Evolutionary conservation across 2,329 filamentous ascomycete species (phyloP).

Genomic region (Aspergillus cejpii): DNA sequence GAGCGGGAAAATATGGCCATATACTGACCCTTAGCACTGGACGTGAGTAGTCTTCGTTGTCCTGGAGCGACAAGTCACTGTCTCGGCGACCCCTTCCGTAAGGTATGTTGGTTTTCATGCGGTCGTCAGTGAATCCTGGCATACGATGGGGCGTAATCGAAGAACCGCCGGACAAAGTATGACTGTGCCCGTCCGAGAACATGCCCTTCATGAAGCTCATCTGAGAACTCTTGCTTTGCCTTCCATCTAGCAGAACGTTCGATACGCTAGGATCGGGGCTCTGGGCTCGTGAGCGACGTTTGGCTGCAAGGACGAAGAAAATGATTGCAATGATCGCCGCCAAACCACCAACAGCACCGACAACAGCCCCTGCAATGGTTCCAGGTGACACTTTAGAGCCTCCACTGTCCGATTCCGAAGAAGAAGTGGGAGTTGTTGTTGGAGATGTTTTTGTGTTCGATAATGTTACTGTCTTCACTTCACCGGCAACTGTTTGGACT

Average conservation of each 20-base stretch:
- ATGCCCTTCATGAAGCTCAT: conserved; percentile 32
- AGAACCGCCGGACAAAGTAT: conserved; percentile 21
- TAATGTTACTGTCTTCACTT: conserved; percentile 28
- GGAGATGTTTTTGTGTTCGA: conserved; percentile 12
- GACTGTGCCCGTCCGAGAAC: conserved; percentile 25
- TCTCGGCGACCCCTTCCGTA: conserved; percentile 38
- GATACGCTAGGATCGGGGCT: conserved; percentile 28
- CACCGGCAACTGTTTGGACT: conserved; percentile 22
- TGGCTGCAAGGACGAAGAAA: conserved; percentile 36
- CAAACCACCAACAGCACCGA: conserved; percentile 37
- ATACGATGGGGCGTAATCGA: conserved; percentile 19
- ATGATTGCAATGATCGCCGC: conserved; percentile 35
- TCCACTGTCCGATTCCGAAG: conserved; percentile 10
- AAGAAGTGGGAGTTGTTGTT: not conserved
- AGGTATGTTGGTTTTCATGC: conserved; percentile 40
- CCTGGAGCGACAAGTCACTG: conserved; percentile 43
- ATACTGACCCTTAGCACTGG: conserved; percentile 39
- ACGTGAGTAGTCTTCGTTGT: conserved; percentile 45
- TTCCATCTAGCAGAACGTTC: conserved; percentile 26
- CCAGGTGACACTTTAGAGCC: conserved; percentile 34
- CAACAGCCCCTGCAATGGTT: conserved; percentile 41
- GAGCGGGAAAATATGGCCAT: no score
- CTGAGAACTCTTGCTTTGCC: conserved; percentile 31
- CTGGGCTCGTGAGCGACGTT: conserved; percentile 28
- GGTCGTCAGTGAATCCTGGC: conserved; percentile 39